These are phyloP conservation scores for Pseudogymnoascus sp. DNA, from an alignment of 2,329 filamentous ascomycete genomes.

Conservation along the genomic window DNA sequence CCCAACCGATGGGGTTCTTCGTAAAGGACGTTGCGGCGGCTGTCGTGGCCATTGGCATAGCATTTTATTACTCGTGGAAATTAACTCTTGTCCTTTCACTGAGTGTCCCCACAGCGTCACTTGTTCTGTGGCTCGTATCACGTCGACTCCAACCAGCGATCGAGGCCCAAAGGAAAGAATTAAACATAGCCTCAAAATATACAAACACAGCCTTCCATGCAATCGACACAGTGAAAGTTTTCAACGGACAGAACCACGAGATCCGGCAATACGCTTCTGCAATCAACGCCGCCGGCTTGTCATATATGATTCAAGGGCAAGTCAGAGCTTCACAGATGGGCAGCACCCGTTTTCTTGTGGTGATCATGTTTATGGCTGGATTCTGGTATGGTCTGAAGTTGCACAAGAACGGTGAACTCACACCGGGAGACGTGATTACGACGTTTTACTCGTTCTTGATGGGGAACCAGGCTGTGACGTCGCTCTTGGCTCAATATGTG, in stretches of 20 bases:
- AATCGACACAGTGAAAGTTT: constrained; percentile 81
- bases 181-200: constrained; percentile 63
- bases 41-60: constrained; percentile 57
- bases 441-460: constrained; percentile 78
- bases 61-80: constrained; percentile 74
- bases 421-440: constrained; percentile 62
- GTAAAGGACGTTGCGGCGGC: constrained; percentile 56
- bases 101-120: constrained; percentile 58
- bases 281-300: constrained; percentile 48
- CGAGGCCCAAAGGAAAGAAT: constrained; percentile 56
- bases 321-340: constrained; percentile 64
- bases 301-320: constrained; percentile 60
- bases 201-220: constrained; percentile 59
- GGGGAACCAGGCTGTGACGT: constrained; percentile 66
- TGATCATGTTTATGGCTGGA: constrained; percentile 74
- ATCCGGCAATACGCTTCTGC: constrained; percentile 52
- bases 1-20: constrained; percentile 67
- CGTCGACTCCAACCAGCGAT: constrained; percentile 55
- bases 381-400: constrained; percentile 81
- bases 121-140: constrained; percentile 52
- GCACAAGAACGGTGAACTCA: constrained; percentile 43
- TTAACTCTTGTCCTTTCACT: constrained; percentile 72
- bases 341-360: constrained; percentile 63
- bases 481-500: constrained; percentile 67
- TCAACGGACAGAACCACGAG: constrained; percentile 67